Evolutionary conservation across 2,329 filamentous ascomycete species (phyloP).

Genomic region (Phyllosticta citribraziliensis): DNA sequence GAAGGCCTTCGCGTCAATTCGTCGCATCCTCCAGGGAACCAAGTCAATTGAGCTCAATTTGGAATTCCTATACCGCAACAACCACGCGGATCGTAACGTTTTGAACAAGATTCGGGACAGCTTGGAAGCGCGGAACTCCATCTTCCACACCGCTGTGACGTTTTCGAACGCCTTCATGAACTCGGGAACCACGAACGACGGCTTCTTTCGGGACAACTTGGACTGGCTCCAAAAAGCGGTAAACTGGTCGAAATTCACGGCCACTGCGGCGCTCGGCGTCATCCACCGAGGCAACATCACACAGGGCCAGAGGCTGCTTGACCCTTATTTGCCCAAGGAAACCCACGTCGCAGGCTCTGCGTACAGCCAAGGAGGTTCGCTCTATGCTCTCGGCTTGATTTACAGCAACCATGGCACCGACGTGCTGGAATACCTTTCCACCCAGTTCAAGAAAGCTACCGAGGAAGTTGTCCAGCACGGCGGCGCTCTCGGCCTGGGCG

Average conservation of each 20-base stretch:
- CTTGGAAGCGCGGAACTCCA: conserved; percentile 89
- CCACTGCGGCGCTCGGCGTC: conserved; percentile 88
- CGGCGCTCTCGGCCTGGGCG: conserved; percentile 86
- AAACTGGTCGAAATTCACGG: conserved; percentile 99
- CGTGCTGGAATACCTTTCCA: conserved; percentile 69
- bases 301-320: conserved; percentile 84
- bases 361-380: conserved; percentile 90
- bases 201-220: conserved; percentile 95
- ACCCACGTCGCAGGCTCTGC: conserved; percentile 71
- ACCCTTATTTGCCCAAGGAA: conserved; percentile 82
- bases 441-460: conserved; percentile 63
- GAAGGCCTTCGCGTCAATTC: conserved; percentile 47
- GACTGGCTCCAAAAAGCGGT: conserved; percentile 98
- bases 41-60: conserved; percentile 92
- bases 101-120: conserved; percentile 95
- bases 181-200: conserved; percentile 93
- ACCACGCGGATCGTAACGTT: conserved; percentile 83
- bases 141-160: conserved; percentile 95
- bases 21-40: conserved; percentile 67
- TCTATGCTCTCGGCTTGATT: conserved; percentile 91
- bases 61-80: conserved; percentile 93
- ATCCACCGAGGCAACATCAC: conserved; percentile 93
- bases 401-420: conserved; percentile 95
- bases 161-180: conserved; percentile 99
- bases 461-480: conserved; percentile 96